Evolutionary conservation across 768 basidiomycete genomes (phyloP), one percentile per base, ranked within the genome.

Genomic region (Lactifluus volemus): DNA sequence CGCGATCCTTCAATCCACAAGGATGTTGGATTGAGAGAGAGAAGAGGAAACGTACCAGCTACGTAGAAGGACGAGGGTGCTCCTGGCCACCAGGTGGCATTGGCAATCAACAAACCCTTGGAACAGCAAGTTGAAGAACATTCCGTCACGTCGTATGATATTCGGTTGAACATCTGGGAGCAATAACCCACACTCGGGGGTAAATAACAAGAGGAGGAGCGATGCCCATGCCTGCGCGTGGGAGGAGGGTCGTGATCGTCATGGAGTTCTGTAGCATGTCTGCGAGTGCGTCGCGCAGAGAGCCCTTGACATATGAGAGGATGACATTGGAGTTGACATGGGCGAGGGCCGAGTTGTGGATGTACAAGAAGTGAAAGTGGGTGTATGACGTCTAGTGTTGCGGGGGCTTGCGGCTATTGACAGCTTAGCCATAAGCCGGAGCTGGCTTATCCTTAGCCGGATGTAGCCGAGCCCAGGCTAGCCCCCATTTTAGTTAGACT

Each of bases 81-180:
- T 79, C 86, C 91, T 89, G 5, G 79, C 85, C 47, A 89, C 82
- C 90, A 93, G 9, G 82, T 83, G 65, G 84, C 84, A 71, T 93
- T 93, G 51, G 88, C 84, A 53, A 86, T 78, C 49, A 95, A 75
- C 32, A 94, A 79, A 25, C 87, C 90, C 17, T 83, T 79, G 30
- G 91, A 85, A 68, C 93, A 94, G 50, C 69, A 68, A 14, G 2
- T 25, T 25, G 25, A 25, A 25, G 25, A 25, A 25, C 25, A 2
- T 25, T 25, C 25, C 25, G 25, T 25, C 25, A 25, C 25, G 25
- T 25, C 25, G 2, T 25, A 2, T 25, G 25, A 25, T 2, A 2
- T 1, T 25, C 2, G 25, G 25, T 25, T 25, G 1, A 25, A 25
- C 25, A 2, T 25, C 25, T 25, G 25, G 25, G 25, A 25, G 25